Evolutionary conservation across 352 stramenopile genomes (phyloP).

Genomic region (Globisporangium echinulatum): DNA sequence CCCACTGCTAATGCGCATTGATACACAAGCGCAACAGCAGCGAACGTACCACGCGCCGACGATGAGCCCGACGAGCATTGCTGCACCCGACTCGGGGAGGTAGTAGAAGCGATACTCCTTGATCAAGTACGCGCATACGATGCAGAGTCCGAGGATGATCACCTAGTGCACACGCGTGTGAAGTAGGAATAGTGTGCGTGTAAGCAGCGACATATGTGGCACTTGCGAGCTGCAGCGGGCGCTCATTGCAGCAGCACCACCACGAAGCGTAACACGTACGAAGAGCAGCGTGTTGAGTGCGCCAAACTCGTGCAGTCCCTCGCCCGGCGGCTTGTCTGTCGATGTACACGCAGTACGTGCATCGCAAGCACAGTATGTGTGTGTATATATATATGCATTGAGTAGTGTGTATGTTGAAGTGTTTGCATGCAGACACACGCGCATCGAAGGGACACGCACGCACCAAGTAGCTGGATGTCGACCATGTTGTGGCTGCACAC

Average conservation of each 20-base stretch:
- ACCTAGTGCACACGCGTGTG: slow-evolving; percentile 27
- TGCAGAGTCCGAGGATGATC: slow-evolving; percentile 85
- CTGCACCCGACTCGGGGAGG: slow-evolving; percentile 84
- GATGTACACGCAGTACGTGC: neutral
- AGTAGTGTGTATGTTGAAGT: neutral
- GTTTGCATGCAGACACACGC: neutral
- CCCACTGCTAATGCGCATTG: too few relatives aligned
- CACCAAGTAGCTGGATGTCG: slow-evolving; percentile 27
- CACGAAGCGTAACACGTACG: slow-evolving; percentile 25
- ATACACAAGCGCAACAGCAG: too few relatives aligned
- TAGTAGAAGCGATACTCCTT: slow-evolving; percentile 90
- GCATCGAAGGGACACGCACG: slow-evolving; percentile 1
- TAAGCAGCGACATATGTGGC: neutral
- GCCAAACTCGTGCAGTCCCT: slow-evolving; percentile 79
- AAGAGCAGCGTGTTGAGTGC: slow-evolving; percentile 86
- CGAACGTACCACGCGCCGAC: slow-evolving; percentile 61
- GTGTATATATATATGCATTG: neutral
- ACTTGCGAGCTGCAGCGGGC: neutral
- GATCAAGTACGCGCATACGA: slow-evolving; percentile 88
- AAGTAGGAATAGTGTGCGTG: neutral
- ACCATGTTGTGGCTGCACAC: slow-evolving; percentile 3
- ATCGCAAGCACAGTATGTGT: neutral
- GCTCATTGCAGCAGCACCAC: neutral
- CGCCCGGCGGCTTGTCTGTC: slow-evolving; percentile 53
- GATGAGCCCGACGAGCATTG: slow-evolving; percentile 88